phyloP scores from a whole-genome alignment of 2,329 filamentous ascomycete genomes.

The Penicillium aurantiogriseum region DNA sequence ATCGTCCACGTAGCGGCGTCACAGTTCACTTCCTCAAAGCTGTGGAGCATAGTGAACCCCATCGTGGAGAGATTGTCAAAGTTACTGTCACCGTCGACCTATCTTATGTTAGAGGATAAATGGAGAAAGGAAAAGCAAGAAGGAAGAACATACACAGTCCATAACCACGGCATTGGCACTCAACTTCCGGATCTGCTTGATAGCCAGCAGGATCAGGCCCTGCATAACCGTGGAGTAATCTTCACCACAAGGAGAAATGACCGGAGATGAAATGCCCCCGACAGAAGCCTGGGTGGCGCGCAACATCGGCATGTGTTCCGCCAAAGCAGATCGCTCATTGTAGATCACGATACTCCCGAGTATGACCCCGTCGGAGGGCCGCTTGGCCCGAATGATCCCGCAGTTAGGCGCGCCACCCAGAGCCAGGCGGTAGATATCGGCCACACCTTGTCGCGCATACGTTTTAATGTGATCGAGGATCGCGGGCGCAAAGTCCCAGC shows the following conservation, averaged over 20 bases:
- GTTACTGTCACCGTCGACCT: constrained; percentile 70
- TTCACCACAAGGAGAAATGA: constrained; percentile 66
- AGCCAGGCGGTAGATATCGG: constrained; percentile 76
- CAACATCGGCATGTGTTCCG: constrained; percentile 68
- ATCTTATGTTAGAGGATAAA: constrained; percentile 21
- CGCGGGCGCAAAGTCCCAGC: constrained; percentile 69
- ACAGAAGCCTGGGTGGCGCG: constrained; percentile 57
- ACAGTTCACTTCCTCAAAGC: constrained; percentile 76
- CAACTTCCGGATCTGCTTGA: constrained; percentile 77
- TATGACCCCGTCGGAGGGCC: constrained; percentile 63
- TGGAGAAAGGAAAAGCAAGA: neutral
- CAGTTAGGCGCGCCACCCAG: constrained; percentile 69
- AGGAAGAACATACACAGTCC: constrained; percentile 66
- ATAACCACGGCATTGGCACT: constrained; percentile 71
- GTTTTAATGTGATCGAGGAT: constrained; percentile 73
- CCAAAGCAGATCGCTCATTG: constrained; percentile 65
- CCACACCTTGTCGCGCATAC: constrained; percentile 71
- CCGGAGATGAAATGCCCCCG: constrained; percentile 76
- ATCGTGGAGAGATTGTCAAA: constrained; percentile 72
- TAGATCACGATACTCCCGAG: constrained; percentile 79
- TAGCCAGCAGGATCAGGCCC: constrained; percentile 74
- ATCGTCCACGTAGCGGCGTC: constrained; percentile 63
- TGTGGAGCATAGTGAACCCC: constrained; percentile 76
- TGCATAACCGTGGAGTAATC: constrained; percentile 72
- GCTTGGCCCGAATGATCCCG: constrained; percentile 79